A percentile compares a stretch with the other conserved stretches of the same genome.
These are phyloP conservation scores for Lentinula boryana DNA, from an alignment of 768 basidiomycete species.

Conservation along the genomic window DNA sequence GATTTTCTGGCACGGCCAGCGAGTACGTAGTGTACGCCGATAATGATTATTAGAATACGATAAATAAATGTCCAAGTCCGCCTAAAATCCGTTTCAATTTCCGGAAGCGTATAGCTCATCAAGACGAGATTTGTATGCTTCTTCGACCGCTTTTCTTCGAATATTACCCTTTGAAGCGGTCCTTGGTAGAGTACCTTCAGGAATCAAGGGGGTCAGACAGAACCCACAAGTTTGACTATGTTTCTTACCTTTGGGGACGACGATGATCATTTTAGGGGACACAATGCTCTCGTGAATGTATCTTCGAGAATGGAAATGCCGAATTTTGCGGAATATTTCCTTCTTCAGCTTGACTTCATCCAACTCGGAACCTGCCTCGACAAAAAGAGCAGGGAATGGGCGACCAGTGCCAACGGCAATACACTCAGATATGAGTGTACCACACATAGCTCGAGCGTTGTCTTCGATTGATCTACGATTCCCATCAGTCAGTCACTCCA, in stretches of 20 bases:
- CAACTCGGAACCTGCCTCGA: slow-evolving; percentile 54
- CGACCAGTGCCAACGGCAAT: slow-evolving; percentile 73
- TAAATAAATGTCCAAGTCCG: neutral
- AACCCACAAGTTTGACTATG: neutral
- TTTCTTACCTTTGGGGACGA: slow-evolving; percentile 45
- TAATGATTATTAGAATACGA: neutral
- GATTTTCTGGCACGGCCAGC: too few species aligned
- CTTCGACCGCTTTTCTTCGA: slow-evolving; percentile 71
- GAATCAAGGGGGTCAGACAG: slow-evolving; percentile 42
- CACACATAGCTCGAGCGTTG: slow-evolving; percentile 62
- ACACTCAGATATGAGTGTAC: slow-evolving; percentile 61
- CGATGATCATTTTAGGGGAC: slow-evolving; percentile 55
- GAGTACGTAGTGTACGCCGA: too few species aligned
- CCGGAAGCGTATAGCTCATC: slow-evolving; percentile 44
- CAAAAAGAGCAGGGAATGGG: slow-evolving; percentile 70
- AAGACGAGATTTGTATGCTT: slow-evolving; percentile 48
- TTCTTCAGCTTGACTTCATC: slow-evolving; percentile 56
- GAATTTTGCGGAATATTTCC: slow-evolving; percentile 67
- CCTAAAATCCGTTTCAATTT: neutral
- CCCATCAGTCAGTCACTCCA: neutral
- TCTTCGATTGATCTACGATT: slow-evolving; percentile 66
- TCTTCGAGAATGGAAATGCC: slow-evolving; percentile 66
- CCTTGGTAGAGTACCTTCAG: slow-evolving; percentile 60
- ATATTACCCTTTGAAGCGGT: slow-evolving; percentile 83
- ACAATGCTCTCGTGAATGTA: slow-evolving; percentile 78